Base-by-base conservation (phyloP, 2,329 filamentous ascomycete genomes). In the Ilyonectria mors-panacis region DNA sequence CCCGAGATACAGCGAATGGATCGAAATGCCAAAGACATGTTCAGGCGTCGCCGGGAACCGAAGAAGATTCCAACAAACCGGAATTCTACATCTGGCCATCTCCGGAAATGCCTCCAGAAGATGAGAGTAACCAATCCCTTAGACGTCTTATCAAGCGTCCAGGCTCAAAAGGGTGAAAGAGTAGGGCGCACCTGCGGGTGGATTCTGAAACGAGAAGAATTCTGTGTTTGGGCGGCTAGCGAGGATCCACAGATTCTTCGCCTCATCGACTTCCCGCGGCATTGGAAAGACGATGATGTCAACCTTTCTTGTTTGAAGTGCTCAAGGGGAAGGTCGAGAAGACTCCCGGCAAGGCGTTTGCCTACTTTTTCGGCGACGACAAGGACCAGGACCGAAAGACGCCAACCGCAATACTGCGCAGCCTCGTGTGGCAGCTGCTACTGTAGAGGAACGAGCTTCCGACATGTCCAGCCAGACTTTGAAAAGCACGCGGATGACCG, bases 211-310 rank as follows among this genome's bases (percentile, higher is more conserved):
- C 45, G 45, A 8, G 13, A 48, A n/a, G 45, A 48, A 23, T 48
- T 48, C 13, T 6, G 13, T 4, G 7, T 21, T 4, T 48, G 45
- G 45, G 45, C 21, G 3, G 13, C 23, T 4, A 9, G 13, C 4
- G 23, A 48, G 21, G 17, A 28, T 7, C 17, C 45, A 13, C 45
- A 48, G 45, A 21, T 48, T 48, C 45, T 48, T 28, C 45, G 45
- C 17, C 45, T 48, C 6, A 8, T 48, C 23, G 45, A 21, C 3
- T 23, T 21, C 17, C 63, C 63, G 4, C n/a, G 63, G 63, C 10
- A 62, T 51, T 13, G 63, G 63, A 4, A 66, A 66, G 45, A 66
- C 63, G 1, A 57, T 62, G 26, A 39, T 66, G 5, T 48, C 63
- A 0, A 58, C 61, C 13, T 63, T 37, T 30, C 13, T 66, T 6